Evolutionary conservation across 805 yeast species (phyloP), one percentile per base, ranked within the genome.

Genomic region (Candida odintsovae): DNA sequence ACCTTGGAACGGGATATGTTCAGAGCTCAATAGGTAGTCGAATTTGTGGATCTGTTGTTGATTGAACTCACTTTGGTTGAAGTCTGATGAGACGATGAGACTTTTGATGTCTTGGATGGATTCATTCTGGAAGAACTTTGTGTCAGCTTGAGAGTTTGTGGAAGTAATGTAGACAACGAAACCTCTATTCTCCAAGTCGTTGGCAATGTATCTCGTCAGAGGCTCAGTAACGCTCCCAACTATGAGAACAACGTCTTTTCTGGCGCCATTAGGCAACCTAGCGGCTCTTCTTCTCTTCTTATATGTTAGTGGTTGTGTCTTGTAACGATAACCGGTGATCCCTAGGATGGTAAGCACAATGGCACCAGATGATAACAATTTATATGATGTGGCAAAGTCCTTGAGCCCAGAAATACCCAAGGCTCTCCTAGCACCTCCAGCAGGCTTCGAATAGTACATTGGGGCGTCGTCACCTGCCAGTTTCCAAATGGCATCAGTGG

Each of bases 211-310:
- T 47, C 86, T 72, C 1, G 88, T 80, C 46, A 86, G 66, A 1
- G 89, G 88, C 51, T 86, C 92, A 3, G 78, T 71, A 2, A 90
- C 90, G 1, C 89, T 82, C 1, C 95, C 95, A 4, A 87, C 73
- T 5, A 88, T 67, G 19, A 89, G 67, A 3, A 88, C 78, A 9
- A 86, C 92, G 55, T 87, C 94, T 49, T 75, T 73, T 42, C 96
- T 68, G 3, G 86, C 85, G 2, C 95, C 94, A 50, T 82, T 82
- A 6, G 75, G 55, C 28, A 88, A 69, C 48, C 80, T 73, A 6
- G 74, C 71, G 1, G 90, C 95, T 48, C 82, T 68, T 55, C 92
- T 67, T 50, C 62, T 68, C 2, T 39, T 31, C 9, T 21, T 41
- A 1, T 7, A 6, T 2, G 22, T 9, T 11, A 42, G 18, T 23